A percentile compares a stretch with the other conserved stretches of the same genome.
These are phyloP conservation scores for Tribonema minus DNA, from an alignment of 108 stramenopile genomes.

Conservation along the genomic window DNA sequence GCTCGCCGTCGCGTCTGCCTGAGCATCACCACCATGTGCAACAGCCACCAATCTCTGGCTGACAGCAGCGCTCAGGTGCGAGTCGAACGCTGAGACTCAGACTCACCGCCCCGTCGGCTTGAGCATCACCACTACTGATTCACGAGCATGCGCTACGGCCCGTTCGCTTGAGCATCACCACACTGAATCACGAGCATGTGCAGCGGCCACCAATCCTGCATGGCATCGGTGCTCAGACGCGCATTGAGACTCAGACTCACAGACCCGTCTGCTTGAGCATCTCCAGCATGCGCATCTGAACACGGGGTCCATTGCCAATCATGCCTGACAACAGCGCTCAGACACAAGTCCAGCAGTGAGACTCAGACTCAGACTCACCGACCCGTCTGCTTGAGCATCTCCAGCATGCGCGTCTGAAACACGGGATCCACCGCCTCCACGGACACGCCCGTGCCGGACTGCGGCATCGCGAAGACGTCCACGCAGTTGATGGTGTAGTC, in stretches of 20 bases:
- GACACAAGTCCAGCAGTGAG: no score
- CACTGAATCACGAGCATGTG: constrained; percentile 95
- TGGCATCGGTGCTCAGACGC: no score
- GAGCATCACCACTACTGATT: no score
- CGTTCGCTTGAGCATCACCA: constrained; percentile 98
- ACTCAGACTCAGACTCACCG: neutral
- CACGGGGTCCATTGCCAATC: constrained; percentile 94
- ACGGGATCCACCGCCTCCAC: constrained; percentile 98
- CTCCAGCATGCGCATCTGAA: constrained; percentile 98
- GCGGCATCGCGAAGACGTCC: constrained; percentile 99
- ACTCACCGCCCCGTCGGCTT: no score
- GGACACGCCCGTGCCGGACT: constrained; percentile 89
- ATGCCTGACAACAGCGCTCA: no score
- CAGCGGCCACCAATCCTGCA: constrained; percentile 95
- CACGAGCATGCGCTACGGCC: no score
- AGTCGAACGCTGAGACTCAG: no score
- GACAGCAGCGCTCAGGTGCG: no score
- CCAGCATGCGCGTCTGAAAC: constrained; percentile 97
- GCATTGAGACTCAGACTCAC: neutral
- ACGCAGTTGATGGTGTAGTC: constrained; percentile 99
- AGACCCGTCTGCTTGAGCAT: constrained; percentile 95
- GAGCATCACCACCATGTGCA: no score
- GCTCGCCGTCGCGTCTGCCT: no score
- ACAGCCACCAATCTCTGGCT: no score
- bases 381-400: constrained; percentile 98